phyloP scores from a whole-genome alignment of 2,329 filamentous ascomycete genomes.

The Trichoderma sp. region DNA sequence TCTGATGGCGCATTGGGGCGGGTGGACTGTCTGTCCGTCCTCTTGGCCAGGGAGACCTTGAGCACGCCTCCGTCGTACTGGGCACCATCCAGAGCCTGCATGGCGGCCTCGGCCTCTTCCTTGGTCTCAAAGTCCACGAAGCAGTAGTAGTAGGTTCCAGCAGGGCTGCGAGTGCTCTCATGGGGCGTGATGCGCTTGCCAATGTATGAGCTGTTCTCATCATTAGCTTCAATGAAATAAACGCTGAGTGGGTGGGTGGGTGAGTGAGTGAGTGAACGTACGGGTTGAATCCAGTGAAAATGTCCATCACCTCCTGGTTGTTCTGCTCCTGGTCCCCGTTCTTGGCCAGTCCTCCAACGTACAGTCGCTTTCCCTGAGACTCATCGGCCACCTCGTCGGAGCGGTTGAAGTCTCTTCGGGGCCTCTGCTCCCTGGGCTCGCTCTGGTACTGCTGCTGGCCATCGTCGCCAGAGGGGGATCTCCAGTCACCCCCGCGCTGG shows the following conservation, averaged over 20 bases:
- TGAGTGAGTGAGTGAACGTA: constrained; percentile 33
- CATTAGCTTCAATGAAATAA: not conserved
- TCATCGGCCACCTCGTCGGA: constrained; percentile 32
- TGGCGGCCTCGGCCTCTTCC: constrained; percentile 53
- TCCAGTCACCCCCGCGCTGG: constrained; percentile 48
- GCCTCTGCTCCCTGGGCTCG: constrained; percentile 27
- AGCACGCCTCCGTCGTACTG: constrained; percentile 26
- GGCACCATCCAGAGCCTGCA: constrained; percentile 32
- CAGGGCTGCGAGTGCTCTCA: constrained; percentile 50
- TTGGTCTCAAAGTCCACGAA: constrained; percentile 61
- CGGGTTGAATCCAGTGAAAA: constrained; percentile 47
- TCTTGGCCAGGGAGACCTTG: constrained; percentile 23
- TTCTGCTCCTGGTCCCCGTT: constrained; percentile 50
- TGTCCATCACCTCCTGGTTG: constrained; percentile 43
- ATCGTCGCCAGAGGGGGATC: constrained; percentile 23
- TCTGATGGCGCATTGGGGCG: not conserved
- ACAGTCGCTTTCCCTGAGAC: constrained; percentile 42
- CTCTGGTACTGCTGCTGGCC: constrained; percentile 16
- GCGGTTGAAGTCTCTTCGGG: constrained; percentile 32
- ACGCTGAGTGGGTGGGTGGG: not conserved
- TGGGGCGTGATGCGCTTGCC: constrained; percentile 58
- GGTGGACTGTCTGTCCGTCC: constrained; percentile 9
- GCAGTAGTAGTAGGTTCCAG: constrained; percentile 60
- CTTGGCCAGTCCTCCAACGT: constrained; percentile 49
- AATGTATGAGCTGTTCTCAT: constrained; percentile 30